Base-by-base conservation (phyloP, 106 monocot genomes). In the Ottelia alismoides region DNA sequence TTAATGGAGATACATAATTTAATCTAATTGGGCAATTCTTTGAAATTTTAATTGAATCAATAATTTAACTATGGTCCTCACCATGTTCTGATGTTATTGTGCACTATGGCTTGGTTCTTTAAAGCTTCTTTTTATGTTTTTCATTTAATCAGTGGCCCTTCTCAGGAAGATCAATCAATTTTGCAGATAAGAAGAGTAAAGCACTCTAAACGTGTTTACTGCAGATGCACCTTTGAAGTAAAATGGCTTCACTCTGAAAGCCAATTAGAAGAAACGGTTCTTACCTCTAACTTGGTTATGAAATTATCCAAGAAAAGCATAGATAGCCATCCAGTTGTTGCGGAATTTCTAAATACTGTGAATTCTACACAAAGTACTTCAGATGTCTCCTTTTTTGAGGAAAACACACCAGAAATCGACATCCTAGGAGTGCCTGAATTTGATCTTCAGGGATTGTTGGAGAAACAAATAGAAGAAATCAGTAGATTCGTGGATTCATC, bases 181-280 rank as follows among this genome's bases (percentile, higher is more conserved):
- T 55, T 73, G 65, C 74, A 83, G 83, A 25, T 53, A 40, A 25
- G 54, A 45, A 83, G 50, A 74, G 63, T 78, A 31, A 78, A 48
- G 56, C 83, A 83, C 78, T 83, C 83, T 23, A 68, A 56, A 40
- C 51, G 83, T 25, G 59, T 74, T 21, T 49, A 56, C 61, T 83
- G 83, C 71, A 74, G 83, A 74, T 83, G 83, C 52, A 78, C 67
- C 52, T 83, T 78, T 71, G 58, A 67, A 53, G 52, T 83, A 14
- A 74, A 71, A 71, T 83, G 65, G 77, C 74, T 74, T 25, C 55
- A 53, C 46, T 18, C 59, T 43, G 55, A 74, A 25, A 28, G 71
- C 16, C 61, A 68, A 55, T 70, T 54, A 30, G 54, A 70, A 53
- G 63, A 25, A 32, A 30, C 60, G 31, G 71, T 46, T 61, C 54